A percentile compares a stretch with the other conserved stretches of the same genome.
phyloP scores from a whole-genome alignment of 257 asterid genomes.

The Solanum chmielewskii region DNA sequence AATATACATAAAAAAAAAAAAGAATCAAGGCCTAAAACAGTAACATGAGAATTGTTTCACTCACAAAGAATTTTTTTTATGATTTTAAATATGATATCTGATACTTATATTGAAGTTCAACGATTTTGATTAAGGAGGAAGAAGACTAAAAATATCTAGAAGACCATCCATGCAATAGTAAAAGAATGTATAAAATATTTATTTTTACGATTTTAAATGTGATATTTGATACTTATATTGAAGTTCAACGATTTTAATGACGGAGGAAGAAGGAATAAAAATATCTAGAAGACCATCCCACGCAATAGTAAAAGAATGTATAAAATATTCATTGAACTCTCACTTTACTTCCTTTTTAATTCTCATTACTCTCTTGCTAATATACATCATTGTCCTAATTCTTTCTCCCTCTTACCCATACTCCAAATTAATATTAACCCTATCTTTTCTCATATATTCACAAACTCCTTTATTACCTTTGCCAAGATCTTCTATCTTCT shows the following conservation, averaged over 20 bases:
- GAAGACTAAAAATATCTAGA: conserved; percentile 3
- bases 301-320: background rate
- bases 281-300: conserved; percentile 4
- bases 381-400: background rate
- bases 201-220: no score
- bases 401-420: background rate
- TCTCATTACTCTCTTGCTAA: background rate
- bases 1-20: background rate
- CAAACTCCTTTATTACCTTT: background rate
- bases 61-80: background rate
- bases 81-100: accelerated
- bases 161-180: background rate
- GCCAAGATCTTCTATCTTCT: background rate
- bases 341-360: background rate
- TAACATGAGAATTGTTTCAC: background rate
- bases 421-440: background rate
- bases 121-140: background rate
- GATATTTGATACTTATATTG: no score
- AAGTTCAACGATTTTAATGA: no score
- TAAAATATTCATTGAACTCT: background rate
- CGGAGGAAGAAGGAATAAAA: background rate
- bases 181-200: background rate
- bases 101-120: no score
- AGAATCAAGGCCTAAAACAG: background rate
- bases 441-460: background rate